Conservation (phyloP, 1,284 basidiomycete species). For the Puccinia triticina region DNA sequence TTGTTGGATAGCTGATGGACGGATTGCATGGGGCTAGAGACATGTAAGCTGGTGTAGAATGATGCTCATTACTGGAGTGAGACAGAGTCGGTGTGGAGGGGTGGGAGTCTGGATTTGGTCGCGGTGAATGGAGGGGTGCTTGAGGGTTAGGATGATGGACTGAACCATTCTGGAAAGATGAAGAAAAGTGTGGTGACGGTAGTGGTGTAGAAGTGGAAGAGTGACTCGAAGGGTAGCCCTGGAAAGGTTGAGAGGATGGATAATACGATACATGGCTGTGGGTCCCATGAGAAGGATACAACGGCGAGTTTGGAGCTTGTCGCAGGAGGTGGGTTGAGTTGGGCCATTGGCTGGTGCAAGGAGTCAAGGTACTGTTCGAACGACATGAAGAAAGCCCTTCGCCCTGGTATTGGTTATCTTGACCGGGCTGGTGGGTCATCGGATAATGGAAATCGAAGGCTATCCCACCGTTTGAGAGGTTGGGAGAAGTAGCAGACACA, state of each 20-base stretch:
- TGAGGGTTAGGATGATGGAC: constrained; percentile 15
- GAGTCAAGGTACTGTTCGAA: background rate
- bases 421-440: background rate
- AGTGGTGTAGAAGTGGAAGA: constrained; percentile 21
- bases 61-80: constrained; percentile 22
- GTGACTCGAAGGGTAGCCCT: constrained; percentile 15
- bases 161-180: constrained; percentile 10
- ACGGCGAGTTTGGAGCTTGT: constrained; percentile 10
- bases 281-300: constrained; percentile 3
- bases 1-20: constrained; percentile 12
- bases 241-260: constrained; percentile 16
- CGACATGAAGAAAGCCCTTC: background rate
- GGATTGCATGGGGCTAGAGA: constrained; percentile 16
- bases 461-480: background rate
- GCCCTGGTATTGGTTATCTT: background rate
- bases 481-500: background rate
- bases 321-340: constrained; percentile 2
- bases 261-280: background rate
- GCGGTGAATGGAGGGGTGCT: constrained; percentile 30
- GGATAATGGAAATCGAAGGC: constrained; percentile 31
- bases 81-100: constrained; percentile 28
- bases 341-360: constrained; percentile 29
- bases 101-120: constrained; percentile 24
- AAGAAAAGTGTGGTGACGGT: constrained; percentile 23
- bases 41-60: constrained; percentile 14